Percentiles rank a stretch among this genome's conserved stretches.
These are phyloP conservation scores for Cotoneaster glaucophyllus DNA, from an alignment of 306 rosid species.

Conservation along the genomic window DNA sequence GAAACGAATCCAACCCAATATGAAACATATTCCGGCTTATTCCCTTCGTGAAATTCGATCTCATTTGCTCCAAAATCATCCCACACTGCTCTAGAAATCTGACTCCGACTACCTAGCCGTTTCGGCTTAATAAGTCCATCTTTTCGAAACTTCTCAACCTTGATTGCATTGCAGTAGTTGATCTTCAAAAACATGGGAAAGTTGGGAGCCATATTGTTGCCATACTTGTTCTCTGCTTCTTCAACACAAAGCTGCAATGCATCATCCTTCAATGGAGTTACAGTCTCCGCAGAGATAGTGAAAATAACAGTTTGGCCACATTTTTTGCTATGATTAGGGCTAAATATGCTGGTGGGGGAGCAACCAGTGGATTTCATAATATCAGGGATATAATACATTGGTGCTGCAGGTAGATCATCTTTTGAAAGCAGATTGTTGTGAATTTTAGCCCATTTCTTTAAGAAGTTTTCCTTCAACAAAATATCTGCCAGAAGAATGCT, in stretches of 20 bases:
- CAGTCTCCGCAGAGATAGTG: conserved; percentile 14
- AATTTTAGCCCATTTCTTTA: conserved; percentile 46
- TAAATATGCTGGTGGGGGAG: conserved; percentile 11
- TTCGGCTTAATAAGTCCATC: background rate
- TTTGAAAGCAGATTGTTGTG: conserved; percentile 20
- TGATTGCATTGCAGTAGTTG: background rate
- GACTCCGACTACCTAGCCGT: background rate
- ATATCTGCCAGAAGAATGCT: conserved; percentile 49
- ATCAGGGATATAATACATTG: conserved; percentile 28
- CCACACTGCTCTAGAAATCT: conserved; percentile 19
- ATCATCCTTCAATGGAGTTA: background rate
- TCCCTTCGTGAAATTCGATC: conserved; percentile 33
- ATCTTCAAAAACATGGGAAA: conserved; percentile 20
- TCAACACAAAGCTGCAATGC: conserved; percentile 34
- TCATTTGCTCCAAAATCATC: conserved; percentile 34
- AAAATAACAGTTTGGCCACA: conserved; percentile 23
- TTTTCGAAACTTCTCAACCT: conserved; percentile 20
- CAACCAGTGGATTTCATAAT: background rate
- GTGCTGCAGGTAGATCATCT: conserved; percentile 7
- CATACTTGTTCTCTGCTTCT: conserved; percentile 28
- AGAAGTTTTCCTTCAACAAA: conserved; percentile 33
- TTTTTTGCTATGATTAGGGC: conserved; percentile 17
- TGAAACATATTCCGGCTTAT: conserved; percentile 35
- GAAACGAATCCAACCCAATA: conserved; percentile 37
- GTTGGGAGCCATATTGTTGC: conserved; percentile 11